Base-by-base conservation (phyloP, 1,139 yeast genomes). In the Nakaseomyces sp. region DNA sequence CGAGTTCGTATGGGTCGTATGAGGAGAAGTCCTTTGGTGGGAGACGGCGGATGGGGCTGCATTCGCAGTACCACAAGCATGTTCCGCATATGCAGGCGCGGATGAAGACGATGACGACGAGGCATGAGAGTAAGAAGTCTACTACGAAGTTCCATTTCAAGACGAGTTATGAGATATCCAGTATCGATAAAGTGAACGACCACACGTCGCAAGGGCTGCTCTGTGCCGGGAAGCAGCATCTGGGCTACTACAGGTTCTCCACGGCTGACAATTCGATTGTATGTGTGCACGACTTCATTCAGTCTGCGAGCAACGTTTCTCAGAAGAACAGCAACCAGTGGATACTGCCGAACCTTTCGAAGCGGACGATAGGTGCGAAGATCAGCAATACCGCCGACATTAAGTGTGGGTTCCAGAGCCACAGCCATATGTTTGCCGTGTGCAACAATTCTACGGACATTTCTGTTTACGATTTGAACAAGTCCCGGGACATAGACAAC, bases 301-400 rank as follows among this genome's bases (percentile, higher is more conserved):
- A 50, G 6, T 35, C 47, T 8, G 47, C 46, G 26, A 41, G 37
- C 42, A 20, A 37, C 37, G 22, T 20, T 18, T 22, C 37, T 45
- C 40, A 20, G 45, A 43, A 22, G 42, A 35, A 41, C 37, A 35
- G 39, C 37, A 41, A 26, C 44, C 44, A n/a, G 40, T 37, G 42
- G 45, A 42, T 35, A 45, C 43, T 19, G 13, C 43, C 40, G 19
- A 45, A 46, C 13, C 33, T 51, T 13, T 48, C 48, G 16, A 54
- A 54, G 35, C 45, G 57, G 43, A 44, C 47, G 2, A 53, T 52
- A 29, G 55, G 60, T 50, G 69, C 58, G 57, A 73, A 68, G 49
- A 71, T 61, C 46, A 80, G 70, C 63, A 76, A 66, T 43, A 69
- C 70, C 38, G 66, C 71, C 19, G 79, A 70, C 55, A 69, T 71